Conservation (phyloP, 1,284 basidiomycete species). For the Boletus sp. region DNA sequence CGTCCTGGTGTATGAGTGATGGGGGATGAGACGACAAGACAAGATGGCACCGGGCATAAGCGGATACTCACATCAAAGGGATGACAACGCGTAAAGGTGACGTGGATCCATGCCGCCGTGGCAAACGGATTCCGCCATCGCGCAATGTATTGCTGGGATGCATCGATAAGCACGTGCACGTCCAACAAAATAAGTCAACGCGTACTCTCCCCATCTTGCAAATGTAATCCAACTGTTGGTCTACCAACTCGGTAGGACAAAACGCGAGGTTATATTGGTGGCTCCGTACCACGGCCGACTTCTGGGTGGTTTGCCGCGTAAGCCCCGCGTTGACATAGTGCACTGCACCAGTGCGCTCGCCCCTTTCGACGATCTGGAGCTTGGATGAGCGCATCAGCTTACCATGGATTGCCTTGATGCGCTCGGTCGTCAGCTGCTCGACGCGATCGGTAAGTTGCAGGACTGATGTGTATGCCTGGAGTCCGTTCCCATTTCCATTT, state of each 20-base stretch:
- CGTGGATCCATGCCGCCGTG: constrained; percentile 44
- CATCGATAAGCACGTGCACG: background rate
- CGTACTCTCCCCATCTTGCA: constrained; percentile 42
- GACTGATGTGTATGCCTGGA: constrained; percentile 27
- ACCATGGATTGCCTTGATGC: constrained; percentile 29
- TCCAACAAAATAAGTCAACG: background rate
- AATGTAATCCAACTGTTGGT: constrained; percentile 42
- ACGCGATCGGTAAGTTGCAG: constrained; percentile 24
- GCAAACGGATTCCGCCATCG: constrained; percentile 44
- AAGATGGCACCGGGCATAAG: background rate
- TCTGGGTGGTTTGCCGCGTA: constrained; percentile 37
- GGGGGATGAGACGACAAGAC: background rate
- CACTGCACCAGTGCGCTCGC: constrained; percentile 9
- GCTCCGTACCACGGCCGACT: constrained; percentile 37
- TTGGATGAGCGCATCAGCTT: constrained; percentile 36
- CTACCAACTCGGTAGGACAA: constrained; percentile 40
- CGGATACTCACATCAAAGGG: constrained; percentile 41
- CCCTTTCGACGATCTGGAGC: constrained; percentile 22
- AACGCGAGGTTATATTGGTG: constrained; percentile 37
- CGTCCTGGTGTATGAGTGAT: constrained; percentile 31
- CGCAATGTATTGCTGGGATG: constrained; percentile 35
- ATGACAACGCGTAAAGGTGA: constrained; percentile 43
- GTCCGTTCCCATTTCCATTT: background rate
- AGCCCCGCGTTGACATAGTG: constrained; percentile 37
- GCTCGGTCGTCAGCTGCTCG: constrained; percentile 29